phyloP scores from a whole-genome alignment of 2,329 filamentous ascomycete species.

The Drechslera avenae region DNA sequence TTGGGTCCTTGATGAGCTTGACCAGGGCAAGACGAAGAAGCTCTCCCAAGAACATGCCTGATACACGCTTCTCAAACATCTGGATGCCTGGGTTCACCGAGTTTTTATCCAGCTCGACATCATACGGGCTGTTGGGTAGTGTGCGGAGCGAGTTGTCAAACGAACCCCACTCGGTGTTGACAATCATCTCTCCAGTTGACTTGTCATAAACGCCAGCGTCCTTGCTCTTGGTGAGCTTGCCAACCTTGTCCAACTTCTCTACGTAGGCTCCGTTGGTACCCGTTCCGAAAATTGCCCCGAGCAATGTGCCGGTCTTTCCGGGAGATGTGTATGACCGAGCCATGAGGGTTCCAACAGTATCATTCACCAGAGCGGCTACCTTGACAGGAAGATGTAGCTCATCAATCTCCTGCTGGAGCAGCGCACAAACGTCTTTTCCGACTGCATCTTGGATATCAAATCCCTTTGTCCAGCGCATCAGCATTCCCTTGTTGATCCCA shows the following conservation, averaged over 20 bases:
- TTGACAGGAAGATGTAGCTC: constrained; percentile 83
- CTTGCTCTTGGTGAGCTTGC: constrained; percentile 65
- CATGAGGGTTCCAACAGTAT: constrained; percentile 97
- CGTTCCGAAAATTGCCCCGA: constrained; percentile 98
- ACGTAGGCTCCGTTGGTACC: constrained; percentile 98
- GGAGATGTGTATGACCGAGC: constrained; percentile 93
- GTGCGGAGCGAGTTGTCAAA: constrained; percentile 94
- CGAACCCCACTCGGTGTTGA: constrained; percentile 98
- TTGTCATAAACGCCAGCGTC: constrained; percentile 68
- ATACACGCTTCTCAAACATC: constrained; percentile 99
- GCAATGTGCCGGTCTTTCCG: constrained; percentile 80
- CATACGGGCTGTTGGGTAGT: constrained; percentile 83
- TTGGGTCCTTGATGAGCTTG: constrained; percentile 70
- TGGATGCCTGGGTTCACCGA: constrained; percentile 93
- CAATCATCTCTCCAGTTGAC: constrained; percentile 89
- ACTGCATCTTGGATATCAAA: constrained; percentile 96
- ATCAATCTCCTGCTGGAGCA: constrained; percentile 90
- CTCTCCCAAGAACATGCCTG: constrained; percentile 97
- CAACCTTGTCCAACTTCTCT: constrained; percentile 85
- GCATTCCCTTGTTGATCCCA: constrained; percentile 90
- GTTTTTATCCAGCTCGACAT: constrained; percentile 74
- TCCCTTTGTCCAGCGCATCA: constrained; percentile 98
- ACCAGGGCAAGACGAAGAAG: constrained; percentile 81
- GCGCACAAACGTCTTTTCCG: constrained; percentile 89
- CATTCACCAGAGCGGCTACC: constrained; percentile 95